phyloP scores from a whole-genome alignment of 2,329 filamentous ascomycete genomes.

The Simplicillium sp. region DNA sequence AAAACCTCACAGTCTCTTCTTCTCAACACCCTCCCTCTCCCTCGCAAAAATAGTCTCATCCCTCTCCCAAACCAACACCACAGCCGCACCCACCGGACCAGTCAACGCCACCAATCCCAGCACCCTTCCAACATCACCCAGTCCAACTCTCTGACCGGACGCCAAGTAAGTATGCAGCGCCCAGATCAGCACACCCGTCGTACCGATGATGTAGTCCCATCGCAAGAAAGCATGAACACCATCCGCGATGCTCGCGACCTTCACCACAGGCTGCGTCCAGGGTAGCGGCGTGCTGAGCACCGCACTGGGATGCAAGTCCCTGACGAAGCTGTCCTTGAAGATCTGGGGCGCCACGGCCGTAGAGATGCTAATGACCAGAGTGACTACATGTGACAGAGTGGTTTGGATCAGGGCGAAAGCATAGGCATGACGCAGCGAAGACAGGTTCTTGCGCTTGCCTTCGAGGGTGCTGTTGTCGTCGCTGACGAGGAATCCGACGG shows the following conservation, averaged over 20 bases:
- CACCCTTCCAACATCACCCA: slow-evolving; percentile 1
- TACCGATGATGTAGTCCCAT: slow-evolving; percentile 12
- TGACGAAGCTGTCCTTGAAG: slow-evolving; percentile 4
- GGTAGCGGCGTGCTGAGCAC: slow-evolving; percentile 9
- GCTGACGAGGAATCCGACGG: slow-evolving; percentile 1
- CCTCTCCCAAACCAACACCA: slow-evolving; percentile 13
- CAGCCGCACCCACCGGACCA: slow-evolving; percentile 9
- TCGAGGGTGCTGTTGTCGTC: neutral
- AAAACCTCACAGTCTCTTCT: no score
- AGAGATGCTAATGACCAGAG: slow-evolving; percentile 2
- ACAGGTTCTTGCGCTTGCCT: neutral
- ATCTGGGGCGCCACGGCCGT: slow-evolving; percentile 8
- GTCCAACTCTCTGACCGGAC: neutral
- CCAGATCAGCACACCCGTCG: slow-evolving; percentile 10
- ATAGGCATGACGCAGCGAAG: slow-evolving; percentile 9
- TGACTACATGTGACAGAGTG: slow-evolving; percentile 8
- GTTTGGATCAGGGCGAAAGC: slow-evolving; percentile 9
- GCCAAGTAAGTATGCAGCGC: slow-evolving; percentile 4
- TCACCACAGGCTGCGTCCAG: slow-evolving; percentile 6
- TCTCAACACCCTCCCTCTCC: no score
- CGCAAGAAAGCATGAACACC: slow-evolving; percentile 10
- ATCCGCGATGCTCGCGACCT: slow-evolving; percentile 8
- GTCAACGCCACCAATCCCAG: slow-evolving; percentile 5
- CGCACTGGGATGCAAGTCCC: slow-evolving; percentile 8
- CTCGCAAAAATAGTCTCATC: slow-evolving; percentile 6